Evolutionary conservation across 2,329 filamentous ascomycete genomes (phyloP).

Genomic region (Lachnellula arida): DNA sequence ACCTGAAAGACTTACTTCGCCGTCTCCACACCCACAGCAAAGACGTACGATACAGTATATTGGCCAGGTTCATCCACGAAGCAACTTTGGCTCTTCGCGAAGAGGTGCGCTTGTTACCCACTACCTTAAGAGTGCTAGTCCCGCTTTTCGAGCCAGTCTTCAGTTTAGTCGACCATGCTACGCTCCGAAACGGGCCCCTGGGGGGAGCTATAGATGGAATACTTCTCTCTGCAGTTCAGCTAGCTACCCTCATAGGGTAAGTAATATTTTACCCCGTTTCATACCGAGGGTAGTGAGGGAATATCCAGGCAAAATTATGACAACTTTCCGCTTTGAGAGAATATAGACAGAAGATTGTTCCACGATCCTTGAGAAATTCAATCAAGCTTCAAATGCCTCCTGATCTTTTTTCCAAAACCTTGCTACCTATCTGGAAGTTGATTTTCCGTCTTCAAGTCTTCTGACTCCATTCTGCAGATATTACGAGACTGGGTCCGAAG

Average conservation of each 20-base stretch:
- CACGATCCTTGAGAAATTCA: too few relatives aligned
- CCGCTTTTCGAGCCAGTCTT: constrained; percentile 37
- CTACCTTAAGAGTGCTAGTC: constrained; percentile 27
- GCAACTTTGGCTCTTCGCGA: constrained; percentile 37
- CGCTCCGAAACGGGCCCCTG: constrained; percentile 38
- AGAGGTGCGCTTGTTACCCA: constrained; percentile 34
- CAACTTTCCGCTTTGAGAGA: too few relatives aligned
- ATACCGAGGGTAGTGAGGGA: too few relatives aligned
- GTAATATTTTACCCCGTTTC: constrained; percentile 8
- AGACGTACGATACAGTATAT: constrained; percentile 30
- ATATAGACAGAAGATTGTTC: too few relatives aligned
- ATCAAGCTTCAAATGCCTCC: too few relatives aligned
- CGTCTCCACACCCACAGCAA: constrained; percentile 39
- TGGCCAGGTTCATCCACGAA: constrained; percentile 40
- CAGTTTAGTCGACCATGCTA: constrained; percentile 30
- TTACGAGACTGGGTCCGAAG: constrained; percentile 26
- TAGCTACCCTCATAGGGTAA: constrained; percentile 43
- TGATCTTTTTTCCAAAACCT: background rate
- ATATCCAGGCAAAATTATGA: too few relatives aligned
- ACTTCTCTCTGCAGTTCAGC: constrained; percentile 37
- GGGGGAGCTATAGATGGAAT: constrained; percentile 42
- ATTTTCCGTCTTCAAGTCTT: too few relatives aligned
- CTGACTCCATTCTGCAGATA: constrained; percentile 23
- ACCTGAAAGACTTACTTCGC: constrained; percentile 38
- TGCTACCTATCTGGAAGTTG: background rate